These are phyloP conservation scores for Microbotryum violaceum DNA, from an alignment of 1,284 basidiomycete species.

Conservation along the genomic window DNA sequence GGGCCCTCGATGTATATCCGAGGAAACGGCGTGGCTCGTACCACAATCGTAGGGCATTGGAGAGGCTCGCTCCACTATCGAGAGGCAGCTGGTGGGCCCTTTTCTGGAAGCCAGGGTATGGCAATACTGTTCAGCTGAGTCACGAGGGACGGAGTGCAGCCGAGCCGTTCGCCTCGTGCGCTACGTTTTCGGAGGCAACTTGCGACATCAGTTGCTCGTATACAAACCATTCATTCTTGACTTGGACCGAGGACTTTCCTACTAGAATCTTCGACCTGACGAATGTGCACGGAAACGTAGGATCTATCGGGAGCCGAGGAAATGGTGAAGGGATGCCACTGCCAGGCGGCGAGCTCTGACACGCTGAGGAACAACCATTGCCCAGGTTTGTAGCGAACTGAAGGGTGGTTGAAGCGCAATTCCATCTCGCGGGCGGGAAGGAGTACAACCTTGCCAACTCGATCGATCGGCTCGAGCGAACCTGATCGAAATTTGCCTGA, in stretches of 20 bases:
- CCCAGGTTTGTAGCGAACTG: conserved; percentile 78
- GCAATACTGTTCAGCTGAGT: conserved; percentile 55
- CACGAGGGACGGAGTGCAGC: conserved; percentile 66
- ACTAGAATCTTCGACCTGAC: conserved; percentile 84
- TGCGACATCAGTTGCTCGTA: too few species aligned
- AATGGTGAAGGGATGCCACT: conserved; percentile 84
- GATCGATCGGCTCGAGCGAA: conserved; percentile 53
- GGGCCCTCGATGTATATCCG: conserved; percentile 64
- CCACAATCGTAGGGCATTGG: conserved; percentile 51
- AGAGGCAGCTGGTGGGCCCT: conserved; percentile 43
- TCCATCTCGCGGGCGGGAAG: conserved; percentile 66
- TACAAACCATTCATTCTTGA: not conserved
- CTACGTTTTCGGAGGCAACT: not conserved
- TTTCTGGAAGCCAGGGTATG: conserved; percentile 45
- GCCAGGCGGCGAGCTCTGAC: conserved; percentile 68
- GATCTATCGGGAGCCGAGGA: conserved; percentile 85
- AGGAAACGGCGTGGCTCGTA: conserved; percentile 49
- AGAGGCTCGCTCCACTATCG: conserved; percentile 49
- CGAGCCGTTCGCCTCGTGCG: conserved; percentile 69
- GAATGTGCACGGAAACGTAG: conserved; percentile 78
- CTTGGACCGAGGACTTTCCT: conserved; percentile 33
- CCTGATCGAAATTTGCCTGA: not conserved
- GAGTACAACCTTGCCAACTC: conserved; percentile 54
- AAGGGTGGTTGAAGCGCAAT: conserved; percentile 75
- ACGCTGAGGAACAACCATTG: conserved; percentile 86